phyloP scores from a whole-genome alignment of 2,329 filamentous ascomycete genomes.

The Metarhizium sp. region DNA sequence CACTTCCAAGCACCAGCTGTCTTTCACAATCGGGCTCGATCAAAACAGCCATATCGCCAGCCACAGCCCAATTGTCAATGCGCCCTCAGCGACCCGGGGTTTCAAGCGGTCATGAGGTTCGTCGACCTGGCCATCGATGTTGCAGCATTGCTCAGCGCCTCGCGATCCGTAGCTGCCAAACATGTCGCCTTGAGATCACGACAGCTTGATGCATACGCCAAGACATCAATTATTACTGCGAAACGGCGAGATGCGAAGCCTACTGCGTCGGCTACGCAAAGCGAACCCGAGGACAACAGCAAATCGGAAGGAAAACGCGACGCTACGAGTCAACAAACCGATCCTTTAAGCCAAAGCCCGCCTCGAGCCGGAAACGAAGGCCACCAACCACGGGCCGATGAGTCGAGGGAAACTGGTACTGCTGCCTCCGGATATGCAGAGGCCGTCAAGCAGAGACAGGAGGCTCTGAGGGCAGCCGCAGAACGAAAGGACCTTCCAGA shows the following conservation, averaged over 20 bases:
- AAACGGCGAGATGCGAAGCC: slow-evolving; percentile 18
- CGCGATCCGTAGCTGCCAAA: slow-evolving; percentile 55
- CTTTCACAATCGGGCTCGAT: neutral
- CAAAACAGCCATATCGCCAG: neutral
- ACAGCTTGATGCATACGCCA: slow-evolving; percentile 42
- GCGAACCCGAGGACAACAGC: neutral
- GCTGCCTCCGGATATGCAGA: neutral
- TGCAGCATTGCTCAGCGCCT: slow-evolving; percentile 59
- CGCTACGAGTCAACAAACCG: neutral
- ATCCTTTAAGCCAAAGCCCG: neutral
- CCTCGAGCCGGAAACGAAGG: neutral
- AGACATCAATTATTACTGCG: slow-evolving; percentile 33
- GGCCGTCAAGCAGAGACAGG: slow-evolving; percentile 5
- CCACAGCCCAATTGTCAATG: slow-evolving; percentile 13
- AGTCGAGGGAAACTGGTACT: neutral
- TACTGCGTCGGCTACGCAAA: neutral
- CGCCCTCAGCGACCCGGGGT: slow-evolving; percentile 13
- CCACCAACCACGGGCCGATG: neutral
- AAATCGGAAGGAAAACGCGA: neutral
- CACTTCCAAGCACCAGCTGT: neutral
- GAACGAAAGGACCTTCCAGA: slow-evolving; percentile 26
- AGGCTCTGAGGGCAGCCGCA: slow-evolving; percentile 5
- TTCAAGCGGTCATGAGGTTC: slow-evolving; percentile 41
- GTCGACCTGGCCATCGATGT: slow-evolving; percentile 60
- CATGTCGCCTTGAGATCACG: slow-evolving; percentile 48